Conservation (phyloP, 2,329 filamentous ascomycete genomes). For the Aspergillus japonicus region DNA sequence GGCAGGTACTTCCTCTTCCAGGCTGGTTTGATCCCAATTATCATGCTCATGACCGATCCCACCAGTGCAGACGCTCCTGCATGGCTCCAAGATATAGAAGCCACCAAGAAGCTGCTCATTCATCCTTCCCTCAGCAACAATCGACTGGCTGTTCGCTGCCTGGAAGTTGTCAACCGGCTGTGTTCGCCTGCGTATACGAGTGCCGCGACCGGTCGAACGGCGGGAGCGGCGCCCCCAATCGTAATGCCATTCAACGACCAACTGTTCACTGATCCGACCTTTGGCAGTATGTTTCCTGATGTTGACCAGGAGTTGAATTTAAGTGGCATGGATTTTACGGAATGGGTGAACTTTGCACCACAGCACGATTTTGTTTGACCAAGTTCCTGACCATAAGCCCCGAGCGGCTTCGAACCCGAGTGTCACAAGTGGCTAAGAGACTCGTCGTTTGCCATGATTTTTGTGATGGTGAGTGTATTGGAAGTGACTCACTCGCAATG, state of each 20-base stretch:
- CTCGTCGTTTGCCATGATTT: background rate
- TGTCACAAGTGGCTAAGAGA: background rate
- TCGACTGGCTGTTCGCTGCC: slow-evolving; percentile 39
- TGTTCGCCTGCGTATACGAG: slow-evolving; percentile 33
- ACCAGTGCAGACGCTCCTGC: slow-evolving; percentile 35
- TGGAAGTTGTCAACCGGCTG: slow-evolving; percentile 41
- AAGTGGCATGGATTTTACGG: slow-evolving; percentile 39
- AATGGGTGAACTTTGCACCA: slow-evolving; percentile 41
- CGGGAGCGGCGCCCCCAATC: slow-evolving; percentile 23
- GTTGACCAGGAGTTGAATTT: slow-evolving; percentile 33
- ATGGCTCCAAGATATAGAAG: slow-evolving; percentile 42
- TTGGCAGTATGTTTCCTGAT: slow-evolving; percentile 37
- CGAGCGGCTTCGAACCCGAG: background rate
- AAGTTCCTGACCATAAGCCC: background rate
- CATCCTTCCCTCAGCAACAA: slow-evolving; percentile 41
- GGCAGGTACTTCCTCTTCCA: slow-evolving; percentile 47
- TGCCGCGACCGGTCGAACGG: slow-evolving; percentile 14
- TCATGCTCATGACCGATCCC: slow-evolving; percentile 45
- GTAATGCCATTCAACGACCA: slow-evolving; percentile 40
- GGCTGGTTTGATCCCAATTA: slow-evolving; percentile 44
- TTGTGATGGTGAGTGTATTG: background rate
- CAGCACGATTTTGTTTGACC: slow-evolving; percentile 20
- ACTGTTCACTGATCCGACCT: slow-evolving; percentile 36
- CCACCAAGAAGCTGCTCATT: slow-evolving; percentile 41
- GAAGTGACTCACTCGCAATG: background rate